Percentiles rank a stretch among this genome's conserved stretches.
Evolutionary conservation across 306 rosid species (phyloP).

Genomic region (Pyrus communis): DNA sequence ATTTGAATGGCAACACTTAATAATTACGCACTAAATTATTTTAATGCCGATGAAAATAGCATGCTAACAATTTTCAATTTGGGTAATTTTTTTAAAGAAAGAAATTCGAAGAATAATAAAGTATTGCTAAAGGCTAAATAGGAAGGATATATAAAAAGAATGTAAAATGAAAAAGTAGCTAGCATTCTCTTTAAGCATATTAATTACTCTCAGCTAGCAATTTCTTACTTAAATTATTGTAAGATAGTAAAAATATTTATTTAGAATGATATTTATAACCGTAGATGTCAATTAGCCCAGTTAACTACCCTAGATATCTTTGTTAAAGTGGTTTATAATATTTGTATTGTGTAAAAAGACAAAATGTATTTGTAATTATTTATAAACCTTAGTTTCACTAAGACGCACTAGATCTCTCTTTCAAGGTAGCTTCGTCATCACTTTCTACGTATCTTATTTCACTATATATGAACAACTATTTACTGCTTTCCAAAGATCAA

Average conservation of each 20-base stretch:
- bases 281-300: neutral
- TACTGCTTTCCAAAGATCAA: neutral
- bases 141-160: neutral
- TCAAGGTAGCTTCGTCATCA: neutral
- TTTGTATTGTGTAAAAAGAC: too few relatives aligned
- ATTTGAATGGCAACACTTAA: too few relatives aligned
- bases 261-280: too few relatives aligned
- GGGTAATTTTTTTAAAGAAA: neutral
- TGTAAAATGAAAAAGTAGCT: neutral
- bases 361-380: neutral
- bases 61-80: neutral
- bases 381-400: neutral
- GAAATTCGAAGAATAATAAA: too few relatives aligned
- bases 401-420: neutral
- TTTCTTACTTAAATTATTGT: too few relatives aligned
- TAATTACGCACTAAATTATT: neutral
- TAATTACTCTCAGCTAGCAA: neutral
- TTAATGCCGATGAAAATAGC: neutral
- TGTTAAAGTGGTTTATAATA: too few relatives aligned
- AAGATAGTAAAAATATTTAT: too few relatives aligned
- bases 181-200: neutral
- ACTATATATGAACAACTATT: neutral
- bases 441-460: neutral
- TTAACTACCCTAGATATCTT: too few relatives aligned
- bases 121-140: too few relatives aligned